A percentile compares a stretch with the other conserved stretches of the same genome.
Conservation (phyloP, 306 rosid species). For the Purshia tridentata region DNA sequence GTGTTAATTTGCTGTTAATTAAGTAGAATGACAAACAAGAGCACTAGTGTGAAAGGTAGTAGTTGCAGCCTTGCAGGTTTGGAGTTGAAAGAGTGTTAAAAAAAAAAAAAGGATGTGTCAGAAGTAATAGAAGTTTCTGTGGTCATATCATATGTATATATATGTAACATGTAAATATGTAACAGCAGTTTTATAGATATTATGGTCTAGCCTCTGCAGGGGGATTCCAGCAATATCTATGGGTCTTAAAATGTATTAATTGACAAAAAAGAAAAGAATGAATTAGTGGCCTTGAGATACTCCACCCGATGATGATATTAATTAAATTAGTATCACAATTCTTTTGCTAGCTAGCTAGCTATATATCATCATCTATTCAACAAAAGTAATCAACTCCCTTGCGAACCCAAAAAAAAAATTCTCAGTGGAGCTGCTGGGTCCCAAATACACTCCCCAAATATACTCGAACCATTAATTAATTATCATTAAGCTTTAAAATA, state of each 20-base stretch:
- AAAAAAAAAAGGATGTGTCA: not conserved
- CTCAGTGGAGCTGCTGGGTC: conserved; percentile 6
- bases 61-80: not conserved
- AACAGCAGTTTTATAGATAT: not conserved
- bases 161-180: not conserved
- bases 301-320: too few species aligned
- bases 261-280: not conserved
- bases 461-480: not conserved
- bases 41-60: not conserved
- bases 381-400: not conserved
- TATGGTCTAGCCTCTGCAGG: too few species aligned
- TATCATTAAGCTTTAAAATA: not conserved
- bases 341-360: not conserved
- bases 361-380: not conserved
- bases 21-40: not conserved
- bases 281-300: not conserved
- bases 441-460: not conserved
- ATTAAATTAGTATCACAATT: too few species aligned
- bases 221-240: too few species aligned
- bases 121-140: not conserved
- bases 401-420: not conserved
- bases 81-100: not conserved
- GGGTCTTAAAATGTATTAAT: not conserved
- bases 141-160: not conserved
- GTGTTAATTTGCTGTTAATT: not conserved